Evolutionary conservation across 495 filamentous ascomycete genomes (phyloP).

Genomic region (Penicillium antarcticum): DNA sequence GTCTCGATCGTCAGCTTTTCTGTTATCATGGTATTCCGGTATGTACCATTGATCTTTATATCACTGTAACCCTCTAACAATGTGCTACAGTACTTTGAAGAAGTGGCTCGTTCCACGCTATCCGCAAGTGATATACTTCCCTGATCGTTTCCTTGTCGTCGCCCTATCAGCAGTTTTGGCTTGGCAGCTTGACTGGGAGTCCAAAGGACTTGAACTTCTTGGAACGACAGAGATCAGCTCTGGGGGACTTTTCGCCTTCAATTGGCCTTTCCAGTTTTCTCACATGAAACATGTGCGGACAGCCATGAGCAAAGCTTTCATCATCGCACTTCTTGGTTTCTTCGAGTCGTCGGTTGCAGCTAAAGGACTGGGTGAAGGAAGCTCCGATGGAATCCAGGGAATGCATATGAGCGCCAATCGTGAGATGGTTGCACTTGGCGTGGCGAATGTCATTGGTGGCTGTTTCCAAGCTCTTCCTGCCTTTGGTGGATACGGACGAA

Average conservation of each 20-base stretch:
- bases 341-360: conserved; percentile 98
- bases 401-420: conserved; percentile 86
- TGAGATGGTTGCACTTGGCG: conserved; percentile 88
- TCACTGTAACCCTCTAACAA: conserved; percentile 1
- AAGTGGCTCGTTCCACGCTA: conserved; percentile 75
- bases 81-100: conserved; percentile 64
- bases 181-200: conserved; percentile 76
- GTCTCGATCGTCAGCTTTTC: conserved; percentile 77
- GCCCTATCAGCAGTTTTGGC: conserved; percentile 79
- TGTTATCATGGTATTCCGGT: conserved; percentile 86
- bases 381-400: conserved; percentile 60
- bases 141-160: conserved; percentile 89
- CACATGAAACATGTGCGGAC: conserved; percentile 81
- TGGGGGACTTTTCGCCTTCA: conserved; percentile 65
- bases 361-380: conserved; percentile 72
- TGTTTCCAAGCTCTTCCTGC: conserved; percentile 89
- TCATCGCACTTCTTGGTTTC: conserved; percentile 93
- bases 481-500: conserved; percentile 94
- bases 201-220: conserved; percentile 75
- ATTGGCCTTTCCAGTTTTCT: conserved; percentile 75
- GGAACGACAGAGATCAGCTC: conserved; percentile 69
- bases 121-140: conserved; percentile 81
- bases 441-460: conserved; percentile 85
- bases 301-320: conserved; percentile 84
- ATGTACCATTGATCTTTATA: conserved; percentile 13